Percentiles rank a stretch among this genome's conserved stretches.
These are phyloP conservation scores for Pestalotiopsis sp. DNA, from an alignment of 2,329 filamentous ascomycete genomes.

Conservation along the genomic window DNA sequence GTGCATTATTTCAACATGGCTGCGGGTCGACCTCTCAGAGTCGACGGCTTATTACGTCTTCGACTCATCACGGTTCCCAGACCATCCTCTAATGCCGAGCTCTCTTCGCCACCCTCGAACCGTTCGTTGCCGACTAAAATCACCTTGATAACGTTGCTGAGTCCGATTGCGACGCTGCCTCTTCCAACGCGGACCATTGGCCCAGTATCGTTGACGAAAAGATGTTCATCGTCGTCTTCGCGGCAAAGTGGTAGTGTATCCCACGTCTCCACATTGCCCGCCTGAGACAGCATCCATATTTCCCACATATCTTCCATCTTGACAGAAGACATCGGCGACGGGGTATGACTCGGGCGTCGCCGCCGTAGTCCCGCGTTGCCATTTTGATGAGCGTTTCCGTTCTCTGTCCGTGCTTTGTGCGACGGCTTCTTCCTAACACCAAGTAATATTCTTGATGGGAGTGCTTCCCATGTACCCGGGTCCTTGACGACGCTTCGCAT, in stretches of 20 bases:
- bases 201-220: constrained; percentile 68
- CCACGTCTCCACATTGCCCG: constrained; percentile 43
- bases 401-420: constrained; percentile 18
- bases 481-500: constrained; percentile 56
- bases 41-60: constrained; percentile 31
- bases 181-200: constrained; percentile 65
- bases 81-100: constrained; percentile 30
- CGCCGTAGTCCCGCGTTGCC: constrained; percentile 28
- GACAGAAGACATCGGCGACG: background rate
- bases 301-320: constrained; percentile 47
- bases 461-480: constrained; percentile 66
- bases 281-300: constrained; percentile 53
- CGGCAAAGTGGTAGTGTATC: constrained; percentile 48
- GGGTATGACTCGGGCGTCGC: constrained; percentile 22
- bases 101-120: constrained; percentile 50
- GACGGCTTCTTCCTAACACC: constrained; percentile 57
- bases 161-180: constrained; percentile 67
- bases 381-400: constrained; percentile 19
- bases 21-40: constrained; percentile 17
- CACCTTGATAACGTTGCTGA: constrained; percentile 74
- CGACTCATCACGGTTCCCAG: constrained; percentile 36
- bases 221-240: constrained; percentile 45
- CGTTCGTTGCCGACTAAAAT: constrained; percentile 67
- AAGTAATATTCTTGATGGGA: constrained; percentile 61
- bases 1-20: background rate